Percentiles rank a stretch among this genome's conserved stretches.
These are phyloP conservation scores for Ustilaginoidea virens DNA, from an alignment of 2,329 filamentous ascomycete genomes.

Conservation along the genomic window DNA sequence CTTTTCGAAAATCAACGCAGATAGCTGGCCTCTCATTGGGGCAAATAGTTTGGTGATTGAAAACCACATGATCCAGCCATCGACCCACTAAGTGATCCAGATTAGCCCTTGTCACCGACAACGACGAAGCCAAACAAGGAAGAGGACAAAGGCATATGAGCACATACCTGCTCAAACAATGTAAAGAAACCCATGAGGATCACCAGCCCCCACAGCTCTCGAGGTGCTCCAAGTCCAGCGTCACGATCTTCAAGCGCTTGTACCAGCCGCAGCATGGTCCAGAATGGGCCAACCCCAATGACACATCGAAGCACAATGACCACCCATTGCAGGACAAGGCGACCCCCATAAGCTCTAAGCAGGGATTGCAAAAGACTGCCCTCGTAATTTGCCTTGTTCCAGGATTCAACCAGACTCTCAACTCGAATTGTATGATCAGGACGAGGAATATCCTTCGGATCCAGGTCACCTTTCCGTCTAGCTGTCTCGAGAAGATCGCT, in stretches of 20 bases:
- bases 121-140: neutral
- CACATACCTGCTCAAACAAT: slow-evolving; percentile 29
- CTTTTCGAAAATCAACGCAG: slow-evolving; percentile 61
- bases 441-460: slow-evolving; percentile 45
- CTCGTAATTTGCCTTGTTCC: slow-evolving; percentile 29
- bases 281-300: slow-evolving; percentile 55
- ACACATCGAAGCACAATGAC: slow-evolving; percentile 38
- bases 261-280: slow-evolving; percentile 51
- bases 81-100: slow-evolving; percentile 41
- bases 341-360: slow-evolving; percentile 37
- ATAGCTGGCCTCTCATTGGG: slow-evolving; percentile 53
- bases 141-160: neutral
- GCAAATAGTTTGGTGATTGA: slow-evolving; percentile 46
- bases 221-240: slow-evolving; percentile 26
- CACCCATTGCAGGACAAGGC: slow-evolving; percentile 42
- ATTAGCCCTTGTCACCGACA: slow-evolving; percentile 2
- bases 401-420: slow-evolving; percentile 32
- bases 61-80: slow-evolving; percentile 52
- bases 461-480: slow-evolving; percentile 40
- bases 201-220: slow-evolving; percentile 53
- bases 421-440: slow-evolving; percentile 40
- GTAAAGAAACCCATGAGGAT: slow-evolving; percentile 45
- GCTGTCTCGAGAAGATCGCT: slow-evolving; percentile 37
- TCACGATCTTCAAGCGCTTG: slow-evolving; percentile 43
- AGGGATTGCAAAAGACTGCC: slow-evolving; percentile 45